Base-by-base conservation (phyloP, 176 grass and related monocot genomes). In the Oryza australiensis region DNA sequence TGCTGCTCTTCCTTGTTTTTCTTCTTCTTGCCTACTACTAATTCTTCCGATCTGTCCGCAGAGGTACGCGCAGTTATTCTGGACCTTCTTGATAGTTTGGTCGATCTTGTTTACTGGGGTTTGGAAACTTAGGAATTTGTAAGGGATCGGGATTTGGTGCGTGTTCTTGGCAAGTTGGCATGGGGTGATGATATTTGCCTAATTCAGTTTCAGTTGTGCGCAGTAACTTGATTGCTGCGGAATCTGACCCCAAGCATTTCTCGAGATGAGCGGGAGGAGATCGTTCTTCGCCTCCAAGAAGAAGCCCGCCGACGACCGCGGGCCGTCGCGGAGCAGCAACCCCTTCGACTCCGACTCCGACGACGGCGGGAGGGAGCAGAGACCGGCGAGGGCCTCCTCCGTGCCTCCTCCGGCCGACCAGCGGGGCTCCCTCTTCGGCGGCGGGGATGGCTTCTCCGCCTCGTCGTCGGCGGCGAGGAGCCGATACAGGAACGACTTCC, bases 401-500 rank as follows among this genome's bases (percentile, higher is more conserved):
- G 87, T 66, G 43, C 80, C 87, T 4, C 42, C 69, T n/a, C 78
- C 51, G 27, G 46, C 73, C 6, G 70, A 80, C 16, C 53, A 85
- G 76, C 68, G 81, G 48, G 23, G 15, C 64, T 14, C 81, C 35
- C 45, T 59, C 27, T 62, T 60, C 38, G 42, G 9, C 33, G 24
- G 29, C 12, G 14, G 26, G 20, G 63, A 26, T 22, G 80, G 67
- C 2, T 40, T 27, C 11, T 33, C 42, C 23, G 27, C 51, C 7
- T 79, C 75, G 0, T 79, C 68, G 0, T 5, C 40, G 3, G 74
- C 32, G 18, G 73, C 73, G 20, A 93, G 38, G 78, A 72, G 22
- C 28, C 89, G 55, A 15, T 97, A 92, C 89, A 78, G 83, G 85
- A 94, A 82, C 66, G 94, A 92, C 77, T 97, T 97, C 55, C 89